A percentile compares a stretch with the other conserved stretches of the same genome.
phyloP scores from a whole-genome alignment of 805 yeast species.

The Saitoella complicata region DNA sequence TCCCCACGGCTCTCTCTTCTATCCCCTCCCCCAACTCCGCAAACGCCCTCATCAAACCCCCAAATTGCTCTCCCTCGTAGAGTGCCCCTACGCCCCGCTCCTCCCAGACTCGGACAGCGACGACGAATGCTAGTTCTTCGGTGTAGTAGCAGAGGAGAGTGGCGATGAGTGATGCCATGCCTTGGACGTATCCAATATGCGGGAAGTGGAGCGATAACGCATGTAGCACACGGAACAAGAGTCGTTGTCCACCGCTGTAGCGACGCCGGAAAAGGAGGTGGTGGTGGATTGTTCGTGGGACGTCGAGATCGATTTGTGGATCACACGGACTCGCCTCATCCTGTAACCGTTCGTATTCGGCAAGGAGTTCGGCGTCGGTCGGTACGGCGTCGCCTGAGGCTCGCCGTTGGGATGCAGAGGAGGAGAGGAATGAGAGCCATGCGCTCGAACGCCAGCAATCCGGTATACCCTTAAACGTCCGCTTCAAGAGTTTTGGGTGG shows the following conservation, averaged over 20 bases:
- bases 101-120: conserved; percentile 8
- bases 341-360: not conserved
- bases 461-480: conserved; percentile 13
- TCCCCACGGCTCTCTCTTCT: not conserved
- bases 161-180: conserved; percentile 28
- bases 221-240: conserved; percentile 13
- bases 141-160: conserved; percentile 21
- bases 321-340: conserved; percentile 8
- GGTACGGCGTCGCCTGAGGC: not conserved
- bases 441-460: conserved; percentile 9
- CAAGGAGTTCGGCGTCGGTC: not conserved
- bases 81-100: conserved; percentile 6
- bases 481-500: conserved; percentile 1
- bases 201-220: conserved; percentile 10
- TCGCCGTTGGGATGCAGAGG: not conserved
- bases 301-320: conserved; percentile 14
- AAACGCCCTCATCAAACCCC: conserved; percentile 8
- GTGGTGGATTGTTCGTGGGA: conserved; percentile 11
- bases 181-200: conserved; percentile 22
- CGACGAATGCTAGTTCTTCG: conserved; percentile 9
- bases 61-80: conserved; percentile 8
- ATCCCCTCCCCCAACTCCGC: conserved; percentile 3
- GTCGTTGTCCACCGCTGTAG: conserved; percentile 13
- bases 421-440: conserved; percentile 11
- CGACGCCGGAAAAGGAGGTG: conserved; percentile 13